These are phyloP conservation scores for Nakazawaea wyomingensis DNA, from an alignment of 805 yeast genomes.

Conservation along the genomic window DNA sequence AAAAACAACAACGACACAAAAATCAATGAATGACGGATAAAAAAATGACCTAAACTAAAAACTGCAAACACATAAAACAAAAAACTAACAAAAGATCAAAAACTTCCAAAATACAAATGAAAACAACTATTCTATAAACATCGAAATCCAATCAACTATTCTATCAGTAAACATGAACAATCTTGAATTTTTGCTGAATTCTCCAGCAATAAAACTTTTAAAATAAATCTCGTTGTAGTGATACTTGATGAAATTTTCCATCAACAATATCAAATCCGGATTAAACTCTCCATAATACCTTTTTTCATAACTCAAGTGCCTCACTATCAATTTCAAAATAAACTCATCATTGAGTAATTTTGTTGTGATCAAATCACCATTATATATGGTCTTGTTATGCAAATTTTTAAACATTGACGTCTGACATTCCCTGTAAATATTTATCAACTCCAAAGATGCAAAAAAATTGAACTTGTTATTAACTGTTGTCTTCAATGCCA, in stretches of 20 bases:
- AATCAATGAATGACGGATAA: no score
- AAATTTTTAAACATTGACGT: constrained; percentile 22
- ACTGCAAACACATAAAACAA: background rate
- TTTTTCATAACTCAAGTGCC: constrained; percentile 54
- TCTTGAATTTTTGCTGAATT: constrained; percentile 3
- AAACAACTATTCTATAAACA: constrained; percentile 3
- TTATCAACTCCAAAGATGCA: constrained; percentile 45
- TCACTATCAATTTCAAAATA: constrained; percentile 38
- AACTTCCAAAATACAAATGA: no score
- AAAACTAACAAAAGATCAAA: background rate
- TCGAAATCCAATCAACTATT: constrained; percentile 8
- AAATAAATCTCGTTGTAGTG: constrained; percentile 37
- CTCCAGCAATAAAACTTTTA: constrained; percentile 22
- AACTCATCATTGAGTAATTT: constrained; percentile 27
- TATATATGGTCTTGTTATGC: constrained; percentile 16
- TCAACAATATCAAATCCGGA: constrained; percentile 35
- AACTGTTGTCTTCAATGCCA: constrained; percentile 50
- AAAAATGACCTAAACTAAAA: background rate
- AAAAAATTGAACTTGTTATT: constrained; percentile 60
- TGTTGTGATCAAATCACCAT: constrained; percentile 13
- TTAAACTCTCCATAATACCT: constrained; percentile 61
- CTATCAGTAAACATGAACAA: constrained; percentile 12
- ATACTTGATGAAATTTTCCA: constrained; percentile 35
- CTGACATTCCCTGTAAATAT: constrained; percentile 27
- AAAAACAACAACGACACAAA: no score